Evolutionary conservation across 2,329 filamentous ascomycete species (phyloP), one percentile per base, ranked within the genome.

Genomic region (Dothideomycetes sp.): DNA sequence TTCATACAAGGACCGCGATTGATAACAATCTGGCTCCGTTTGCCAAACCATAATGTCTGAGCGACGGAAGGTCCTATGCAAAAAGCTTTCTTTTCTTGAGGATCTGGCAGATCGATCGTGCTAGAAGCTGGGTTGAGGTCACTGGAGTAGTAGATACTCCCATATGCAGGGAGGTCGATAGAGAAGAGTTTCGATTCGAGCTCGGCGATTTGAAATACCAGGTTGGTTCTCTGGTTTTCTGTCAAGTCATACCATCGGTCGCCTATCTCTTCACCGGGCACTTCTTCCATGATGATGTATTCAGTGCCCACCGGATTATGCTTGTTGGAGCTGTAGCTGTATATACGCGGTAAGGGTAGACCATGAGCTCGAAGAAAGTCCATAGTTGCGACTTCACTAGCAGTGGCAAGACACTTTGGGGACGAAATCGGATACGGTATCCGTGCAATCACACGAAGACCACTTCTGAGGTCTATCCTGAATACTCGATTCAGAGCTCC

Each of bases 81-180:
- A 31, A 58, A 52, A 31, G 40, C 22, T 14, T 38, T 37, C n/a
- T 46, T 34, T 4, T 42, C 19, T 5, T 34, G 33, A 29, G 45
- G 34, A 24, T 55, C 18, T 1, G 51, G 38, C 15, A 54, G 19
- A 15, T 43, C 50, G 11, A 14, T 45, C 18, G 29, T 34, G 8
- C 31, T 38, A 19, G 32, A 11, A 29, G 45, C 31, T 14, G 55
- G 22, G 29, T 57, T 53, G 41, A 47, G 35, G 51, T 59, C 43
- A n/a, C n/a, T n/a, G n/a, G n/a, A n/a, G 56, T 54, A 50, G 37
- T 56, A 62, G 8, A 62, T 22, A 42, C 57, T 59, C 15, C 57
- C 55, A 31, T 48, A 56, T 24, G 57, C 56, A 12, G 50, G 52
- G 33, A 61, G 47, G 15, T 10, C 14, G 19, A 60, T 44, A 29